phyloP scores from a whole-genome alignment of 2,329 filamentous ascomycete species.

The Exophiala bonariae region DNA sequence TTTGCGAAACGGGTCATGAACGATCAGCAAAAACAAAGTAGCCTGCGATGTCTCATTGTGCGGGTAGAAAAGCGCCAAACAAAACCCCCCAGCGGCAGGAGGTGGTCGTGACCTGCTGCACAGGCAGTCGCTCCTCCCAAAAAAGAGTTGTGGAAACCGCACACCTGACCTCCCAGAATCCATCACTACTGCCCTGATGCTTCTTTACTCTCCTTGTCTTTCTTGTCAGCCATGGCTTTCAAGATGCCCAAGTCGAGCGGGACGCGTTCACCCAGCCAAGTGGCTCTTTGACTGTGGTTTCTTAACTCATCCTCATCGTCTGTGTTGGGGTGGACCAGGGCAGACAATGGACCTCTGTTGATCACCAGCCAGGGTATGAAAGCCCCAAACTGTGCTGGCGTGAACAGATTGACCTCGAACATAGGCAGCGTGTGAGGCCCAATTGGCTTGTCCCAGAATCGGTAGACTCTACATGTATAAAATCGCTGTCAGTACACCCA shows the following conservation, averaged over 20 bases:
- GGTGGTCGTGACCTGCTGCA: no score
- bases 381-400: conserved; percentile 82
- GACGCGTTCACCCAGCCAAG: conserved; percentile 47
- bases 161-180: neutral
- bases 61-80: no score
- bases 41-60: no score
- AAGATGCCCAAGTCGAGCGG: conserved; percentile 44
- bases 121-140: no score
- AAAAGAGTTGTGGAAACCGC: neutral
- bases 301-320: conserved; percentile 51
- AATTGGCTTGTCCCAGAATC: conserved; percentile 72
- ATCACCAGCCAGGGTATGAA: conserved; percentile 84
- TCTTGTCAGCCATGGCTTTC: conserved; percentile 23
- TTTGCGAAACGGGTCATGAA: no score
- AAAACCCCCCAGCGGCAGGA: no score
- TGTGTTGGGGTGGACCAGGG: conserved; percentile 80
- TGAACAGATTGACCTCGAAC: conserved; percentile 91
- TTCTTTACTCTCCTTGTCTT: conserved; percentile 6
- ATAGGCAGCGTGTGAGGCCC: conserved; percentile 82
- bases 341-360: conserved; percentile 77
- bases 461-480: conserved; percentile 76
- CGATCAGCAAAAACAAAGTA: no score
- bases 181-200: neutral
- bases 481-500: conserved; percentile 3
- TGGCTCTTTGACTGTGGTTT: conserved; percentile 48